Evolutionary conservation across 352 stramenopile species (phyloP), one percentile per base, ranked within the genome.

Genomic region (Phytophthora meadii): DNA sequence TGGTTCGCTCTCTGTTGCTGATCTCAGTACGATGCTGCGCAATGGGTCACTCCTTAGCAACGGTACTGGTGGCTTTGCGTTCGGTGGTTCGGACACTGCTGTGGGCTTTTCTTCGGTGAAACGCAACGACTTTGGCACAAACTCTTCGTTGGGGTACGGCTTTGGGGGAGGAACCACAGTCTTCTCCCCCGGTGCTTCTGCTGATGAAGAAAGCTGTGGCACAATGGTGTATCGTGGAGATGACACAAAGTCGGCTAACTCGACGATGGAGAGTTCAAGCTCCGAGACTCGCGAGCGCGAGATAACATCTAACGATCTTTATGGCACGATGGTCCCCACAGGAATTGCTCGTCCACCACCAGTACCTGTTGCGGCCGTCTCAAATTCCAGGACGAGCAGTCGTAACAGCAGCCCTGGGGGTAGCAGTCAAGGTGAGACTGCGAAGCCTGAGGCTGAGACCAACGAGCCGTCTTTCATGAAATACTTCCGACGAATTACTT

Each of bases 381-480:
- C 36, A 4, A 55, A 54, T 53, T 74, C 60, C 9, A 68, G 53
- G 14, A 73, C 48, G 41, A 69, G 59, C 59, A 74, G 54, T 68
- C 57, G 42, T 5, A 53, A 44, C 30, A 61, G 37, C 15, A 72
- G 52, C 8, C 50, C 37, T 24, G 34, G 22, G 22, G 22, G 25
- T 30, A 49, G 55, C 47, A 72, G 45, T 59, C 46, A 68, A 45
- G 57, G 42, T 7, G 61, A 68, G 41, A 8, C 47, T 22, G 17
- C 27, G 24, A 36, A 67, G 59, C 68, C 44, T 28, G 65, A 61
- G 30, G 53, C 28, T 11, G 39, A 66, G 53, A 64, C 17, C 61
- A 72, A 61, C 41, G 69, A 94, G 65, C 84, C 86, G 28, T 90
- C 86, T 17, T 94, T 94, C 67, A 94, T 94, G 82, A 92, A 90